Evolutionary conservation across 129 eudicot species (phyloP).

Genomic region (Escallonia rubra): DNA sequence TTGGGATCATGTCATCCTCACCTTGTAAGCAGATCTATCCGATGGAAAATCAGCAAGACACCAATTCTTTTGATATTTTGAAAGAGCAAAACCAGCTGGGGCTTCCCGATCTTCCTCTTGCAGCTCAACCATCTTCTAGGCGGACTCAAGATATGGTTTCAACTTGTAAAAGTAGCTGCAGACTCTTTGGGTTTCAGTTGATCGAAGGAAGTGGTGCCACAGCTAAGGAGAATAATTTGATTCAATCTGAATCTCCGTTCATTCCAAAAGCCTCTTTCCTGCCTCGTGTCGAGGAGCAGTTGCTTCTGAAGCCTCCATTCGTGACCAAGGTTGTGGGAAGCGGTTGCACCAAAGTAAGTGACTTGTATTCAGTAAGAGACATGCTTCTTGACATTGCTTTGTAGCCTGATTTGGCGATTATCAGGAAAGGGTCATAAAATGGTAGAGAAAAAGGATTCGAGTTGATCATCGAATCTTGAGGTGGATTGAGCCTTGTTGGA

Average conservation of each 20-base stretch:
- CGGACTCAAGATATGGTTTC: conserved; percentile 30
- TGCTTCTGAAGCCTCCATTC: conserved; percentile 30
- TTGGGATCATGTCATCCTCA: conserved; percentile 13
- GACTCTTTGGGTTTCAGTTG: conserved; percentile 73
- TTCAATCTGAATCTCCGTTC: conserved; percentile 9
- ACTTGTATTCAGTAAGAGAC: conserved; percentile 34
- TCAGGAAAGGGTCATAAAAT: neutral
- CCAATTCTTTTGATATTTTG: neutral
- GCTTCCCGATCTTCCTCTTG: conserved; percentile 1
- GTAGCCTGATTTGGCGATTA: neutral
- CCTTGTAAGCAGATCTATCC: conserved; percentile 3
- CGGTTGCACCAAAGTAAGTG: conserved; percentile 46
- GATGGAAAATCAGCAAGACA: conserved; percentile 9
- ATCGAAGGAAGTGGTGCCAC: conserved; percentile 44
- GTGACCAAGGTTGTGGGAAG: conserved; percentile 36
- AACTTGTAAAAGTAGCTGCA: conserved; percentile 48
- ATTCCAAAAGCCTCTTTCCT: conserved; percentile 15
- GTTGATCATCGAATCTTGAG: neutral
- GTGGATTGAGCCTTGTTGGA: neutral
- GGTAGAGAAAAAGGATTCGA: neutral
- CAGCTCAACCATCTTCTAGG: conserved; percentile 13
- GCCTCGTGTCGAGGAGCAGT: conserved; percentile 33
- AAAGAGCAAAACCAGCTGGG: conserved; percentile 17
- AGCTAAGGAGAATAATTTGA: conserved; percentile 7
- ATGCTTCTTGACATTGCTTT: conserved; percentile 49